Percentiles rank a stretch among this genome's conserved stretches.
Conservation (phyloP, 768 basidiomycete species). For the Collybiopsis confluens region DNA sequence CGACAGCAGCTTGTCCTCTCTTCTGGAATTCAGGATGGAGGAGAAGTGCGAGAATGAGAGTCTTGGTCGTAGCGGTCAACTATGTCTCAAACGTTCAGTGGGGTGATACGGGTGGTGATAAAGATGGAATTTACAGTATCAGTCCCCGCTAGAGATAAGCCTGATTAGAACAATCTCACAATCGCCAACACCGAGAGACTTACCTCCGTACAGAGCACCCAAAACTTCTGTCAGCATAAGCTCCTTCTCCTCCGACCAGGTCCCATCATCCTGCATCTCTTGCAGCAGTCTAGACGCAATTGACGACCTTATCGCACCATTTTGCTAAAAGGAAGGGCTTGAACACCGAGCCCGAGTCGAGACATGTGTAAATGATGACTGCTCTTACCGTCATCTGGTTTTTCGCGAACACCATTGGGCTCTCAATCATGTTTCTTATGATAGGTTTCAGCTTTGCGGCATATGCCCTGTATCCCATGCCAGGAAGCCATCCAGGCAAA, state of each 20-base stretch:
- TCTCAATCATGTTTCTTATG: not conserved
- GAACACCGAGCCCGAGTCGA: too few relatives aligned
- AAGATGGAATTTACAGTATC: not conserved
- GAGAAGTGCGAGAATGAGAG: slow-evolving; percentile 16
- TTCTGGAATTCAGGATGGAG: slow-evolving; percentile 12
- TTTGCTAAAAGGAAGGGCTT: not conserved
- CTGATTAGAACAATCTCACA: not conserved
- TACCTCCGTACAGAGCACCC: slow-evolving; percentile 1
- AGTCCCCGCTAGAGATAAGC: not conserved
- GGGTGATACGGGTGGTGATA: not conserved
- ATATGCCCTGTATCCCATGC: slow-evolving; percentile 18
- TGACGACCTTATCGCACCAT: slow-evolving; percentile 13
- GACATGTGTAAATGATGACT: too few relatives aligned
- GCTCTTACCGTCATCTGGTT: not conserved
- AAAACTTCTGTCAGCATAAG: not conserved
- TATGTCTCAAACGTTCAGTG: not conserved
- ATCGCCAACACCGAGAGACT: not conserved
- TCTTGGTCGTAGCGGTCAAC: not conserved
- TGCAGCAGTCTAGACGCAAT: slow-evolving; percentile 13
- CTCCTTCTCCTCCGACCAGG: slow-evolving; percentile 6
- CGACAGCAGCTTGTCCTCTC: slow-evolving; percentile 20
- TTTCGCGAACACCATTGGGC: slow-evolving; percentile 3
- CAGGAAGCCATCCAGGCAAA: slow-evolving; percentile 29
- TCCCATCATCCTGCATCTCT: slow-evolving; percentile 10
- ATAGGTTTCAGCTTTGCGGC: slow-evolving; percentile 8